A percentile compares a stretch with the other conserved stretches of the same genome.
Evolutionary conservation across 1,139 yeast species (phyloP).

Genomic region (Kluyveromyces sp.): DNA sequence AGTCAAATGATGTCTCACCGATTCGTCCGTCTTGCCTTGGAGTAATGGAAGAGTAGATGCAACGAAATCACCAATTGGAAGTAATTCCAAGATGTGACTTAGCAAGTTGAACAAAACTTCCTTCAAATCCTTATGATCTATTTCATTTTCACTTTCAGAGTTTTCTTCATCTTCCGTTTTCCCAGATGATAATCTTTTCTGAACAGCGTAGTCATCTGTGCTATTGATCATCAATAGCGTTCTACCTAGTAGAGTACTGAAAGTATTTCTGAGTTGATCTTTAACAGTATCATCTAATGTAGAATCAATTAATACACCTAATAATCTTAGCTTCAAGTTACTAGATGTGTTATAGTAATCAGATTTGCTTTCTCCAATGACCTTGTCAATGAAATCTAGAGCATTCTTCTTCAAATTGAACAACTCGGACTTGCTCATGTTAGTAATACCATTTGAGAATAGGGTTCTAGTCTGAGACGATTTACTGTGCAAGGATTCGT

Average conservation of each 20-base stretch:
- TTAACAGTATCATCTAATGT: slow-evolving; percentile 30
- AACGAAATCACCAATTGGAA: slow-evolving; percentile 71
- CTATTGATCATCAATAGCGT: slow-evolving; percentile 30
- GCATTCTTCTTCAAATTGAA: slow-evolving; percentile 42
- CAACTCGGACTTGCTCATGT: slow-evolving; percentile 45
- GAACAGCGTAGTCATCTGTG: slow-evolving; percentile 8
- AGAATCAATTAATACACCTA: slow-evolving; percentile 46
- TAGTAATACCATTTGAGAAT: slow-evolving; percentile 54
- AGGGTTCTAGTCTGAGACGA: slow-evolving; percentile 47
- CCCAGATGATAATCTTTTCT: slow-evolving; percentile 4
- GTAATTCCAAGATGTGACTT: slow-evolving; percentile 53
- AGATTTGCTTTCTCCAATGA: slow-evolving; percentile 36
- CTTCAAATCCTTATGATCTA: slow-evolving; percentile 20
- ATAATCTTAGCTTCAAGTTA: slow-evolving; percentile 51
- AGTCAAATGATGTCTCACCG: slow-evolving; percentile 47
- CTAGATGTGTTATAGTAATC: slow-evolving; percentile 39
- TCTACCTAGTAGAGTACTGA: slow-evolving; percentile 39
- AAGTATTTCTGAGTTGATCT: slow-evolving; percentile 33
- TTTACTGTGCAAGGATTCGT: slow-evolving; percentile 15
- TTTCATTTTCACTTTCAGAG: slow-evolving; percentile 16
- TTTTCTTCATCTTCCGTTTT: slow-evolving; percentile 9
- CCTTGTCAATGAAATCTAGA: slow-evolving; percentile 45
- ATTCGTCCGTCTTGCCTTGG: slow-evolving; percentile 25
- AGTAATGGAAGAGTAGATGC: slow-evolving; percentile 51
- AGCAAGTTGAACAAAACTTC: slow-evolving; percentile 41